A percentile compares a stretch with the other conserved stretches of the same genome.
Evolutionary conservation across 306 rosid genomes (phyloP).

Genomic region (Casuarina glauca): DNA sequence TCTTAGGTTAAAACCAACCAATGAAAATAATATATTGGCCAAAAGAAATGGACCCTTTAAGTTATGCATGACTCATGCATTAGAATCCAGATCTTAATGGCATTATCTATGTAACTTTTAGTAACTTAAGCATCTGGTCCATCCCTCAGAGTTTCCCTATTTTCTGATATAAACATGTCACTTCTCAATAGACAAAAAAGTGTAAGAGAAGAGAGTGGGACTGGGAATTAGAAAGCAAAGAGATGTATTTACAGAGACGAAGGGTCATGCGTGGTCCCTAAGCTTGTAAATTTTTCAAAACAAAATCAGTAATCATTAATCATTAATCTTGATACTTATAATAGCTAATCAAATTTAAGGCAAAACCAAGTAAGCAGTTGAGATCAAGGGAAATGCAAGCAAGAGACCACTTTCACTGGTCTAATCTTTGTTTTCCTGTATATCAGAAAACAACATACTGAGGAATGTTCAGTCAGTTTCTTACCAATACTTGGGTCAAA

Average conservation of each 20-base stretch:
- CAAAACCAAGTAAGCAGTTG: neutral
- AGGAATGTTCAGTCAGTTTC: constrained; percentile 20
- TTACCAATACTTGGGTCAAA: constrained; percentile 73
- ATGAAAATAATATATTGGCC: neutral
- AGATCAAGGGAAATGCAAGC: neutral
- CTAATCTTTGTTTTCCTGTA: too few relatives aligned
- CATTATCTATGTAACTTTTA: neutral
- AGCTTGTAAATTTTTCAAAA: neutral
- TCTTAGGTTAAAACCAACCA: neutral
- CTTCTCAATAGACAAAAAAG: neutral
- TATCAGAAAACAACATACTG: neutral
- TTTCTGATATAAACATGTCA: neutral
- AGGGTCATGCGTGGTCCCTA: neutral
- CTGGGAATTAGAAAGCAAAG: too few relatives aligned
- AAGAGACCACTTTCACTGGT: too few relatives aligned
- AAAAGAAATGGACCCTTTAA: neutral
- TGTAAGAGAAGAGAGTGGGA: neutral
- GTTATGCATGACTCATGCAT: neutral
- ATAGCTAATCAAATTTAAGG: neutral
- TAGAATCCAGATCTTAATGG: constrained; percentile 3
- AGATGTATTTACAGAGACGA: neutral
- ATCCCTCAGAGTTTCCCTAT: neutral
- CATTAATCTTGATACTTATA: neutral
- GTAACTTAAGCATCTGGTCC: neutral
- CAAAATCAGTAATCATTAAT: neutral